A percentile compares a stretch with the other conserved stretches of the same genome.
Evolutionary conservation across 2,329 filamentous ascomycete species (phyloP).

Genomic region (Colletotrichum incanum): DNA sequence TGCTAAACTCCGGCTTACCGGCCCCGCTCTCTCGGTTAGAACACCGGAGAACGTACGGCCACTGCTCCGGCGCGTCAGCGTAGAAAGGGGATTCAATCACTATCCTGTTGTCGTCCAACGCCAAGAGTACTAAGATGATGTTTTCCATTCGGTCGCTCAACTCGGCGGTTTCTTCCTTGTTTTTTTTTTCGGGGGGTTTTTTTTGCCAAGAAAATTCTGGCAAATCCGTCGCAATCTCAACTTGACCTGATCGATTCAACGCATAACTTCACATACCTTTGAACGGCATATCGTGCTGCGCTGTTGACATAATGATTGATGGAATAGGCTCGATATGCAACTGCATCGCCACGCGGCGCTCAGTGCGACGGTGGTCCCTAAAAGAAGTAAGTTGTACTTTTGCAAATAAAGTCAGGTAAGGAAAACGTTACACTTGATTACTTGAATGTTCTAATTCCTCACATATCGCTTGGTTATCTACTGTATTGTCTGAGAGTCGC

Average conservation of each 20-base stretch:
- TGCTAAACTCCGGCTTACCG: conserved; percentile 34
- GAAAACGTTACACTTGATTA: neutral
- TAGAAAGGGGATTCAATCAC: neutral
- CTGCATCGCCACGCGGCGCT: no score
- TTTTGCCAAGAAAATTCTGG: neutral
- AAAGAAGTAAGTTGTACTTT: no score
- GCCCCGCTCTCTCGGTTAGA: conserved; percentile 14
- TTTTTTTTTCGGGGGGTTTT: no score
- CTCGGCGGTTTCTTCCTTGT: no score
- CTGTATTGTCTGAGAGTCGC: neutral
- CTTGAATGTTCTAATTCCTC: neutral
- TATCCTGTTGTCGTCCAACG: neutral
- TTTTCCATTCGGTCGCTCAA: neutral
- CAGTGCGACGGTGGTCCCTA: no score
- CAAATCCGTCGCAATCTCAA: neutral
- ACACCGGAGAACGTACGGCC: neutral
- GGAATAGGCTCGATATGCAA: no score
- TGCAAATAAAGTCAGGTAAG: neutral
- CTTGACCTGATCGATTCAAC: neutral
- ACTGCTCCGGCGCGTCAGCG: neutral
- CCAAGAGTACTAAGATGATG: neutral
- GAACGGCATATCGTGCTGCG: neutral
- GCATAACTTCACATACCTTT: neutral
- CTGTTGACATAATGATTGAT: no score
- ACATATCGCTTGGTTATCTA: neutral